These are phyloP conservation scores for Beta corolliflora DNA, from an alignment of 179 eudicot genomes.

Conservation along the genomic window DNA sequence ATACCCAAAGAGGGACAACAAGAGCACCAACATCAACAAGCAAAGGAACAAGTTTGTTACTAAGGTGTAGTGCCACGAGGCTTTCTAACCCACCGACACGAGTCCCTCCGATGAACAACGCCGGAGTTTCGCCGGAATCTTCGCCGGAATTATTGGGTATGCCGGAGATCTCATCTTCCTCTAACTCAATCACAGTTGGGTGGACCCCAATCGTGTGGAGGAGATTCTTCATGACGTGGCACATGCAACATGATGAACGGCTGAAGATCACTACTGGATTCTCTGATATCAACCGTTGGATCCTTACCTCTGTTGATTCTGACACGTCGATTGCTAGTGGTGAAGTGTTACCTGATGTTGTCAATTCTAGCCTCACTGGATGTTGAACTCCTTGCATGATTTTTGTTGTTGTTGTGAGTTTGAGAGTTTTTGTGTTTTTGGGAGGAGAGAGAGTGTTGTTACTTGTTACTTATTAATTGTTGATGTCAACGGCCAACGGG, in stretches of 20 bases:
- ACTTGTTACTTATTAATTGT: neutral
- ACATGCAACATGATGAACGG: conserved; percentile 84
- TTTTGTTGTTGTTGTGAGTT: too few species aligned
- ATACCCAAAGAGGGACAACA: conserved; percentile 20
- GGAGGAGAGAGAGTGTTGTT: conserved; percentile 5
- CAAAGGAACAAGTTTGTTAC: conserved; percentile 67
- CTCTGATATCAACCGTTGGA: conserved; percentile 71
- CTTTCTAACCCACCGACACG: conserved; percentile 79
- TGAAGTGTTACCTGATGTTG: conserved; percentile 47
- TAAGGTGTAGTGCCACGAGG: conserved; percentile 77
- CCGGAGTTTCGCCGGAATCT: conserved; percentile 43
- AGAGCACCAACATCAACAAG: conserved; percentile 74
- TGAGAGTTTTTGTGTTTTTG: neutral
- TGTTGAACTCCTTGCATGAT: conserved; percentile 58
- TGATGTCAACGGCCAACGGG: conserved; percentile 25
- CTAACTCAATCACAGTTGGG: conserved; percentile 85
- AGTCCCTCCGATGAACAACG: conserved; percentile 63
- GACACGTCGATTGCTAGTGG: conserved; percentile 69
- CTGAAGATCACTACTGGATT: conserved; percentile 85
- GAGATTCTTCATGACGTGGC: conserved; percentile 82
- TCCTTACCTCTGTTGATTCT: conserved; percentile 69
- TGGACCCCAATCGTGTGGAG: conserved; percentile 76
- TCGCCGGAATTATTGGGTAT: conserved; percentile 30
- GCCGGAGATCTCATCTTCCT: conserved; percentile 70
- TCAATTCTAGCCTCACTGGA: conserved; percentile 51